Conservation (phyloP, 2,329 filamentous ascomycete species). For the Nectriaceae sp. region DNA sequence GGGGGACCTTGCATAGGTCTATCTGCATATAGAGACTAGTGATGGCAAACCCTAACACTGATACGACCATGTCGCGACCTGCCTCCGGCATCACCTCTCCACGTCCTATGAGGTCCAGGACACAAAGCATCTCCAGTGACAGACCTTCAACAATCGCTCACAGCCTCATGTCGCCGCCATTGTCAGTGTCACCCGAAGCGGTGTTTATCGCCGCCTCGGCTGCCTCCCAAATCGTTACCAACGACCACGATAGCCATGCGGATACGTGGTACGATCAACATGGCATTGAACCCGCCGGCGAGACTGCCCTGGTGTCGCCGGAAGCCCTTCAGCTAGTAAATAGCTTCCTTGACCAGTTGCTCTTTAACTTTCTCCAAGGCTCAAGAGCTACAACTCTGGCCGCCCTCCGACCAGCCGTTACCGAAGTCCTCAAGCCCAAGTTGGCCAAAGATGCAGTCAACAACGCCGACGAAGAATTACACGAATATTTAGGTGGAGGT, state of each 20-base stretch:
- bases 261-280: slow-evolving; percentile 71
- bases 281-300: slow-evolving; percentile 63
- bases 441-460: slow-evolving; percentile 82
- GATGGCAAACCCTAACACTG: slow-evolving; percentile 30
- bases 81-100: slow-evolving; percentile 36
- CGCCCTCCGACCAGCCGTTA: slow-evolving; percentile 77
- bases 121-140: slow-evolving; percentile 72
- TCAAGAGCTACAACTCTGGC: slow-evolving; percentile 77
- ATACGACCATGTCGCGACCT: slow-evolving; percentile 34
- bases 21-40: slow-evolving; percentile 25
- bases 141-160: slow-evolving; percentile 61
- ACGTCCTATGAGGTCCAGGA: slow-evolving; percentile 47
- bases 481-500: slow-evolving; percentile 80
- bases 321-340: slow-evolving; percentile 80
- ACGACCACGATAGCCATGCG: slow-evolving; percentile 77
- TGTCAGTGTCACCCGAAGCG: slow-evolving; percentile 71
- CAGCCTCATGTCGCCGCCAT: slow-evolving; percentile 66
- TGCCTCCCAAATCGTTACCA: slow-evolving; percentile 88
- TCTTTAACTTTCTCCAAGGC: slow-evolving; percentile 84
- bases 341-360: slow-evolving; percentile 87
- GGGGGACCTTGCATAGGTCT: slow-evolving; percentile 25
- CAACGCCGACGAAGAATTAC: slow-evolving; percentile 82
- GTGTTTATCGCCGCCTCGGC: slow-evolving; percentile 87
- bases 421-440: slow-evolving; percentile 85
- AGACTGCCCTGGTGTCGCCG: slow-evolving; percentile 71